Conservation (phyloP, 768 basidiomycete genomes). For the Vararia minispora region DNA sequence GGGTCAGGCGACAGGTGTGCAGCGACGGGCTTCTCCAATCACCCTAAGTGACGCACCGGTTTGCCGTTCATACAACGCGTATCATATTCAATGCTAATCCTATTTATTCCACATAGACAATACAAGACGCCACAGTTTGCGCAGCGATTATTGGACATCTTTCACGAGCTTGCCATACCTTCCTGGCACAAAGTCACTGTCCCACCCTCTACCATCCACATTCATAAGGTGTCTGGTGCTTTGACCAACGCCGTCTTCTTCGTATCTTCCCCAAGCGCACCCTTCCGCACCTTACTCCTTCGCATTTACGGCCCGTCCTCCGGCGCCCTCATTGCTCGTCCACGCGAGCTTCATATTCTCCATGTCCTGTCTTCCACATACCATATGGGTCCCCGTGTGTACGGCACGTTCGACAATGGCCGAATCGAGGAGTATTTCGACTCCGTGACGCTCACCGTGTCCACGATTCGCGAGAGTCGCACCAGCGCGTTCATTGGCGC, state of each 20-base stretch:
- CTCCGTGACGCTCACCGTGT: slow-evolving; percentile 65
- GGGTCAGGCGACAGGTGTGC: too few species aligned
- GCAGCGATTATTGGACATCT: slow-evolving; percentile 40
- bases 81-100: slow-evolving; percentile 16
- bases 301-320: slow-evolving; percentile 91
- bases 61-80: too few species aligned
- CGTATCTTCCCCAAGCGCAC: slow-evolving; percentile 57
- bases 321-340: slow-evolving; percentile 76
- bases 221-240: slow-evolving; percentile 82
- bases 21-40: too few species aligned
- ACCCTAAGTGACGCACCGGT: too few species aligned
- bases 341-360: slow-evolving; percentile 76
- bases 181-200: slow-evolving; percentile 44
- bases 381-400: slow-evolving; percentile 81
- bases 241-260: slow-evolving; percentile 97
- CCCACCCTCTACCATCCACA: slow-evolving; percentile 36
- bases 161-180: slow-evolving; percentile 43
- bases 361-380: slow-evolving; percentile 84
- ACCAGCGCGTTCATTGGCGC: slow-evolving; percentile 84
- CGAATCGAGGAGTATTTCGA: slow-evolving; percentile 94
- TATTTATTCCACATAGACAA: slow-evolving; percentile 32
- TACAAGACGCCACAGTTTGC: slow-evolving; percentile 53
- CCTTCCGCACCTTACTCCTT: slow-evolving; percentile 62
- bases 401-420: slow-evolving; percentile 93
- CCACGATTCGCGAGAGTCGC: slow-evolving; percentile 65